Evolutionary conservation across 257 asterid genomes (phyloP).

Genomic region (Forsythia viridissima): DNA sequence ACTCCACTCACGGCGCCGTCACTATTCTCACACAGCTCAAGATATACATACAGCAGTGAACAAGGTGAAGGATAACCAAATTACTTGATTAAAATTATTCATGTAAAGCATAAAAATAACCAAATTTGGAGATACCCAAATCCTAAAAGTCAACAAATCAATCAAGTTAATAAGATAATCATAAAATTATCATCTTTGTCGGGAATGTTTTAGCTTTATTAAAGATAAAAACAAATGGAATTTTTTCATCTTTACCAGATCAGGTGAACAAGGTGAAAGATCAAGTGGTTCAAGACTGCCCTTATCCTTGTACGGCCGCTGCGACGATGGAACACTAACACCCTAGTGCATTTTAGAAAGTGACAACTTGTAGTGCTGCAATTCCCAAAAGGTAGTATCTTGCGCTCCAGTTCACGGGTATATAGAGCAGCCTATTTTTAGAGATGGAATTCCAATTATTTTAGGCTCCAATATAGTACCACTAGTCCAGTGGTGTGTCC

Average conservation of each 20-base stretch:
- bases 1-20: no score
- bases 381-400: slow-evolving; percentile 67
- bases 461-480: slow-evolving; percentile 63
- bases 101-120: background rate
- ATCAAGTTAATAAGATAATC: background rate
- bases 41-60: no score
- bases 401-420: slow-evolving; percentile 8
- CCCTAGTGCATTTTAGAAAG: slow-evolving; percentile 65
- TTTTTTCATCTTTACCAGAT: slow-evolving; percentile 46
- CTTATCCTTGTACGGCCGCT: slow-evolving; percentile 45
- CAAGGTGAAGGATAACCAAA: no score
- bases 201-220: background rate
- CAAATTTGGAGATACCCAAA: background rate
- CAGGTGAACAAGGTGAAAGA: slow-evolving; percentile 72
- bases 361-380: slow-evolving; percentile 55
- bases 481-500: slow-evolving; percentile 71
- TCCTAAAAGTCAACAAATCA: background rate
- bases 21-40: no score
- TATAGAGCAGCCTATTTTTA: slow-evolving; percentile 12
- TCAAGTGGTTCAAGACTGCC: slow-evolving; percentile 43
- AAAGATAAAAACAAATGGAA: background rate
- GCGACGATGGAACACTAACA: slow-evolving; percentile 41
- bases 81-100: background rate
- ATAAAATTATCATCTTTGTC: background rate
- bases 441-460: slow-evolving; percentile 22